phyloP scores from a whole-genome alignment of 1,284 basidiomycete species.

The Malassezia furfur region DNA sequence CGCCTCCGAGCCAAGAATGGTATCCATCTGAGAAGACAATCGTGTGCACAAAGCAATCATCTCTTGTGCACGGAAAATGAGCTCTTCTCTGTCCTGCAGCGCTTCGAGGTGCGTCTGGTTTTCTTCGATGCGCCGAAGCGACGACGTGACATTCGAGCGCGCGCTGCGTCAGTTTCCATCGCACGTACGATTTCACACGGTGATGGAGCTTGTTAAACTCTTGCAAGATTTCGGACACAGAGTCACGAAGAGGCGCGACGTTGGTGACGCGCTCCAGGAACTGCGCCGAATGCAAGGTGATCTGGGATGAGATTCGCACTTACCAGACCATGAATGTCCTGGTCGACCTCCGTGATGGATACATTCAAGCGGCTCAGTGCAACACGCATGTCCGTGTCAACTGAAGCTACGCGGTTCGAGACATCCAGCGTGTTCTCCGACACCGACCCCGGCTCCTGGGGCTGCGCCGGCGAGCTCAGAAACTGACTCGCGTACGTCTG shows the following conservation, averaged over 20 bases:
- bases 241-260: neutral
- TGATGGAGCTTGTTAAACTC: neutral
- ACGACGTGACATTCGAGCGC: neutral
- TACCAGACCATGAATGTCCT: slow-evolving; percentile 12
- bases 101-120: neutral
- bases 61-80: neutral
- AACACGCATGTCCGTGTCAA: slow-evolving; percentile 10
- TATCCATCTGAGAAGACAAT: slow-evolving; percentile 3
- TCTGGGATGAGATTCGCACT: neutral
- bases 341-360: slow-evolving; percentile 13
- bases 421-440: neutral
- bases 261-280: slow-evolving; percentile 4
- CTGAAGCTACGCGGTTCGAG: neutral
- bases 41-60: neutral
- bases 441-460: neutral
- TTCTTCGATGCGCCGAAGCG: neutral
- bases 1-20: neutral
- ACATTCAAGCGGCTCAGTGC: slow-evolving; percentile 12
- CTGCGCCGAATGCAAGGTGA: neutral
- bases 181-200: neutral
- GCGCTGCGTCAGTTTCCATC: neutral
- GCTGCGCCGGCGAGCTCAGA: neutral
- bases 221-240: neutral
- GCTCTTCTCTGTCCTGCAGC: neutral
- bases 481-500: slow-evolving; percentile 12